Conservation (phyloP, 2,329 filamentous ascomycete genomes). For the Cladobotryum protrusum region DNA sequence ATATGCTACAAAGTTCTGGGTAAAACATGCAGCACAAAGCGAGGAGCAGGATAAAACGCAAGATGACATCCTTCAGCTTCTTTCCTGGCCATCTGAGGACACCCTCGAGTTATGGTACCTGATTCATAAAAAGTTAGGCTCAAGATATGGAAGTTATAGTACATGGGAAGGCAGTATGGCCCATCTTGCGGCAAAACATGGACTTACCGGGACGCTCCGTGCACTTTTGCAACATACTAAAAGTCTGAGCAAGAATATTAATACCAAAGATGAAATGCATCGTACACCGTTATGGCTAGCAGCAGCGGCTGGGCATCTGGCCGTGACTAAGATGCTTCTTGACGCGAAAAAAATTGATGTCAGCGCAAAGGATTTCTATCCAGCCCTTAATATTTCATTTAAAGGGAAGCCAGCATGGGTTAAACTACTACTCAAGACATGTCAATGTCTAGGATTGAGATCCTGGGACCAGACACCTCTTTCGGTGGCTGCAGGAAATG, state of each 20-base stretch:
- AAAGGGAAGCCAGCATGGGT: background rate
- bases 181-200: too few relatives aligned
- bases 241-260: too few relatives aligned
- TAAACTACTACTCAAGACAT: background rate
- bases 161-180: background rate
- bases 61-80: background rate
- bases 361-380: background rate
- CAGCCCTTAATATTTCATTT: background rate
- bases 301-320: background rate
- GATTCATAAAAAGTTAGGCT: rapidly evolving
- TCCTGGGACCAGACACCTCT: background rate
- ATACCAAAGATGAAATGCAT: background rate
- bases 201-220: too few relatives aligned
- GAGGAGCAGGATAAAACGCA: background rate
- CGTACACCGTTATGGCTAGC: background rate
- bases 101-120: background rate
- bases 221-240: too few relatives aligned
- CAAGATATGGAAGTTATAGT: background rate
- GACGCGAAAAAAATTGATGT: background rate
- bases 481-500: background rate
- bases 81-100: background rate
- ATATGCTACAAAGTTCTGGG: constrained; percentile 8
- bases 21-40: constrained; percentile 2
- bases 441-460: background rate
- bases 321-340: background rate